Evolutionary conservation across 2,329 filamentous ascomycete genomes (phyloP), one percentile per base, ranked within the genome.

Genomic region (Drechmeria coniospora): DNA sequence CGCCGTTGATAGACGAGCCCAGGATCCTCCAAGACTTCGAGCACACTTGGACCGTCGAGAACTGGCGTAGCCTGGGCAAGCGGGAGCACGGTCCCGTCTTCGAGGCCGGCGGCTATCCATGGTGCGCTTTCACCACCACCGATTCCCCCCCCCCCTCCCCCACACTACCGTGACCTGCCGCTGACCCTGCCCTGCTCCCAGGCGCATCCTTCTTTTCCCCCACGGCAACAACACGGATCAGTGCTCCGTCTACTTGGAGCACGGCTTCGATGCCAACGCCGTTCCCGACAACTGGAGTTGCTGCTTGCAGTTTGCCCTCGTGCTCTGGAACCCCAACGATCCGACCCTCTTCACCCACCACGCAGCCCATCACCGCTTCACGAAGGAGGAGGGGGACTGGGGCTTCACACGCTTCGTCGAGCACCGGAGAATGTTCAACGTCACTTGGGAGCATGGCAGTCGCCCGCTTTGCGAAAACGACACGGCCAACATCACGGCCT

Each of bases 361-460:
- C 59, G 68, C 63, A 23, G 90, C 90, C n/a, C 83, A 86, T 42
- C 90, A 98, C 50, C 79, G 90, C 33, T 98, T 95, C 53, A 95
- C 84, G 4, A 81, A 80, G 37, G 90, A 95, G 23, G 90, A 98
- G 53, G 84, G 83, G 15, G 90, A 98, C 45, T 98, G 90, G 90
- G 90, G 90, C 2, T 98, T 98, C 51, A 98, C 90, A n/a, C 66
- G 87, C 31, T 98, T 95, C 47, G 74, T 84, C 9, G 90, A 95
- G 50, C 67, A 92, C 27, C 69, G 83, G 29, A 78, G 74, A 44
- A 77, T 95, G 50, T 92, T 94, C 47, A 77, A 76, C 34, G 61
- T 74, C 19, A 66, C 72, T 2, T 92, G 79, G 69, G 79, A 90
- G 32, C 70, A 73, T 14, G 59, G 61, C 14, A 59, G 54, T 21